Base-by-base conservation (phyloP, 1,139 yeast genomes). In the Geotrichum carabidarum region DNA sequence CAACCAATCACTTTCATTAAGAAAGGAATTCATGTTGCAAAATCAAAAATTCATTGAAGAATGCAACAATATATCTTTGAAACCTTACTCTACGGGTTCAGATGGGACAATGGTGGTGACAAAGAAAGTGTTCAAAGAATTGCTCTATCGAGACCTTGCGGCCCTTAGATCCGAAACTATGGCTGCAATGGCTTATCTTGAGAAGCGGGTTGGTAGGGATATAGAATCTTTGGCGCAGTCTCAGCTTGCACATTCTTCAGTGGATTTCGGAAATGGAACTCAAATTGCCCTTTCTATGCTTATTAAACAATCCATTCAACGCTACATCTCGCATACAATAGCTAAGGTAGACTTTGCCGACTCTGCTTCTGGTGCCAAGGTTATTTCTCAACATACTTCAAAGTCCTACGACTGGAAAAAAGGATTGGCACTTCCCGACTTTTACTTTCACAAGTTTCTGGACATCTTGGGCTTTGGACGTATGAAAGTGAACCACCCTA, bases 331-430 rank as follows among this genome's bases (percentile, higher is more conserved):
- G 17, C 57, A 51, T 22, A 47, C 57, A 8, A 54, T 54, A 9
- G 41, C 57, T 8, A 62, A 59, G 43, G 66, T 70, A 7, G 70
- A 70, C 55, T 70, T 62, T 57, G 72, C 72, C 2, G 64, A 65
- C 38, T 55, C 63, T 9, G 53, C 61, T 8, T 57, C 65, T 18
- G 74, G 74, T 2, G 69, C 71, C 4, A 56, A 62, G 8, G 59
- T 69, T 36, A 63, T 67, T 43, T 63, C 63, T 8, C 51, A 53
- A 11, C 48, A 63, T 35, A 70, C 74, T 2, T 60, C 68, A 0
- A 53, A 57, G n/a, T 62, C 65, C 12, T 66, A 61, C 50, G 60
- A 63, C 40, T 67, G 62, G 50, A 30, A 45, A 12, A 48, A 52
- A 11, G 44, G 51, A 2, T 43, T 52, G 2, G 31, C 40, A 9